Evolutionary conservation across 108 stramenopile species (phyloP).

Genomic region (Stephanodiscus minutulus): DNA sequence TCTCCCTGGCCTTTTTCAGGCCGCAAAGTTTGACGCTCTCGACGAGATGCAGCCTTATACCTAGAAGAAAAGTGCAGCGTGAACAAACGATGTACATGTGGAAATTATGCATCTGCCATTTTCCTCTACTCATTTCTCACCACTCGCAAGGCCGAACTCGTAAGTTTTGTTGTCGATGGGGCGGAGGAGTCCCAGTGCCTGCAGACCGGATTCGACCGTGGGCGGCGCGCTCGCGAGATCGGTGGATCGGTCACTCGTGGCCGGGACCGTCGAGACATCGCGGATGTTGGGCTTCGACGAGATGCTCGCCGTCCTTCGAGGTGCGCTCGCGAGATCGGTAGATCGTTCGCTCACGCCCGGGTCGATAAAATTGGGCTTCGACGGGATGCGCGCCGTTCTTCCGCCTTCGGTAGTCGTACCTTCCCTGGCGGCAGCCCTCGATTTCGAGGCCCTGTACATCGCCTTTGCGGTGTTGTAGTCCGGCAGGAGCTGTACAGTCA

Average conservation of each 20-base stretch:
- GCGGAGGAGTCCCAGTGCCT: slow-evolving; percentile 12
- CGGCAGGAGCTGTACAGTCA: slow-evolving; percentile 2
- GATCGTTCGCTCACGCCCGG: not conserved
- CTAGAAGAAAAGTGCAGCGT: not conserved
- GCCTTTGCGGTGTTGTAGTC: slow-evolving; percentile 30
- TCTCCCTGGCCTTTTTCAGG: slow-evolving; percentile 25
- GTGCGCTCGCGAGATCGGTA: not conserved
- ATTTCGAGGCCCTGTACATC: slow-evolving; percentile 22
- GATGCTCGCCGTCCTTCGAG: not conserved
- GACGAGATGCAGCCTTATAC: slow-evolving; percentile 21
- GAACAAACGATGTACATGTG: not conserved
- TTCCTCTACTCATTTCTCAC: no score
- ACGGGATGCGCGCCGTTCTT: not conserved
- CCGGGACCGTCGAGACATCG: not conserved
- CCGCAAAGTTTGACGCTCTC: slow-evolving; percentile 32
- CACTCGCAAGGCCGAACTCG: slow-evolving; percentile 6
- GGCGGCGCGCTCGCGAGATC: slow-evolving; percentile 1
- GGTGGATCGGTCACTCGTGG: not conserved
- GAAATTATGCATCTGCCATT: not conserved
- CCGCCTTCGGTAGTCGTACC: not conserved
- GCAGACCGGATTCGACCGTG: slow-evolving; percentile 14
- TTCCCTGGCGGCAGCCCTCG: not conserved
- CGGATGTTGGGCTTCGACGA: not conserved
- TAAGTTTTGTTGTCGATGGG: slow-evolving; percentile 10
- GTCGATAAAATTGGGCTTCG: not conserved